Percentiles rank a stretch among this genome's conserved stretches.
phyloP scores from a whole-genome alignment of 2,329 filamentous ascomycete genomes.

The Scytalidium lignicola region DNA sequence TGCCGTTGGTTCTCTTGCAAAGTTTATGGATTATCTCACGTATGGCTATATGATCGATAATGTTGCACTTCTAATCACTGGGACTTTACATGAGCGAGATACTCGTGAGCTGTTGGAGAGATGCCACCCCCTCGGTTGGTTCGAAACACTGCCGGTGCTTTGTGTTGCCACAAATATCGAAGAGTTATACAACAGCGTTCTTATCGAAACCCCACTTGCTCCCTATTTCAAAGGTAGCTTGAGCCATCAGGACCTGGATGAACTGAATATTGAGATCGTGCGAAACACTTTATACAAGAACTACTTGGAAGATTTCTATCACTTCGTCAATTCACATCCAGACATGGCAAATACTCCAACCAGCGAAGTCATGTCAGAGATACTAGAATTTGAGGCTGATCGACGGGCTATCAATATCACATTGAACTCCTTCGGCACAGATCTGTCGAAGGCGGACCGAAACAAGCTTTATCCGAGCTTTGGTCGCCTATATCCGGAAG shows the following conservation, averaged over 20 bases:
- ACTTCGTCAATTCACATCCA: constrained; percentile 84
- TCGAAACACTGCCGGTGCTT: constrained; percentile 97
- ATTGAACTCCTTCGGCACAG: constrained; percentile 96
- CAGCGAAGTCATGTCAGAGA: constrained; percentile 89
- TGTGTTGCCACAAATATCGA: constrained; percentile 98
- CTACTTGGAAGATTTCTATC: constrained; percentile 95
- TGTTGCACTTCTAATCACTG: constrained; percentile 94
- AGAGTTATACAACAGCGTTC: constrained; percentile 95
- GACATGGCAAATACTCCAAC: constrained; percentile 87
- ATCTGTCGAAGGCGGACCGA: constrained; percentile 86
- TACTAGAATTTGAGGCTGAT: constrained; percentile 95
- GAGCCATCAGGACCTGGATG: constrained; percentile 93
- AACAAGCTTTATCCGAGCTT: constrained; percentile 95
- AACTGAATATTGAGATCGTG: constrained; percentile 98
- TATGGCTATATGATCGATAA: constrained; percentile 99
- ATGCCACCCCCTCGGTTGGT: constrained; percentile 97
- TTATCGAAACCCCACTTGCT: constrained; percentile 93
- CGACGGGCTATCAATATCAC: constrained; percentile 98
- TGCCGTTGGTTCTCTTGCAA: constrained; percentile 81
- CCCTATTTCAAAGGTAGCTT: constrained; percentile 97
- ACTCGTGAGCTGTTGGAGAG: constrained; percentile 91
- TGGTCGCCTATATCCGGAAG: constrained; percentile 87
- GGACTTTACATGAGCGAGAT: constrained; percentile 94
- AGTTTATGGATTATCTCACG: constrained; percentile 97
- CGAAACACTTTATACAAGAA: constrained; percentile 99